These are phyloP conservation scores for Quercus cerris DNA, from an alignment of 306 rosid species.

Conservation along the genomic window DNA sequence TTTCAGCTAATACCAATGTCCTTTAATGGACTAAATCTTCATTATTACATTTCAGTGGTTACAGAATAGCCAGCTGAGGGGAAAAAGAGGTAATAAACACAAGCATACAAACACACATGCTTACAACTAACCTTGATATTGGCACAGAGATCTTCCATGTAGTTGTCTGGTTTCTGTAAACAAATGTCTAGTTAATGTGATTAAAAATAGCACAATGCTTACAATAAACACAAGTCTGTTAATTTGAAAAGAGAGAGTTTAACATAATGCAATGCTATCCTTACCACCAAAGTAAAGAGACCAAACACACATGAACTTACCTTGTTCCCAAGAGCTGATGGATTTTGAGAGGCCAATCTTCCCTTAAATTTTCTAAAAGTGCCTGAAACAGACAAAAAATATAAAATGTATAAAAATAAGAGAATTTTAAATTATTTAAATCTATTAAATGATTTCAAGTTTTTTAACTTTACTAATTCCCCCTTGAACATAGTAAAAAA, in stretches of 20 bases:
- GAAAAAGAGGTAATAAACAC: too few relatives aligned
- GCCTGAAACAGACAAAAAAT: conserved; percentile 42
- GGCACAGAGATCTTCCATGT: conserved; percentile 60
- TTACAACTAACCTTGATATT: conserved; percentile 64
- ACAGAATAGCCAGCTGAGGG: neutral
- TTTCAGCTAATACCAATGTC: neutral
- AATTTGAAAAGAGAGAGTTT: neutral
- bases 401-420: neutral
- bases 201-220: neutral
- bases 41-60: neutral
- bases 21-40: neutral
- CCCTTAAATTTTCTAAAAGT: conserved; percentile 80
- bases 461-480: neutral
- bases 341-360: conserved; percentile 53
- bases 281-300: neutral
- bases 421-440: neutral
- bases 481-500: neutral
- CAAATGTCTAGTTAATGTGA: conserved; percentile 16
- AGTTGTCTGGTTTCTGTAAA: conserved; percentile 53
- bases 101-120: neutral
- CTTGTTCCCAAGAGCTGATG: conserved; percentile 55
- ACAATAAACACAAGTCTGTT: neutral
- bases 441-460: neutral
- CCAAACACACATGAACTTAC: conserved; percentile 33
- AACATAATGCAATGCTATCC: neutral